A percentile compares a stretch with the other conserved stretches of the same genome.
Conservation (phyloP, 2,329 filamentous ascomycete species). For the Sordariomycetes sp. region DNA sequence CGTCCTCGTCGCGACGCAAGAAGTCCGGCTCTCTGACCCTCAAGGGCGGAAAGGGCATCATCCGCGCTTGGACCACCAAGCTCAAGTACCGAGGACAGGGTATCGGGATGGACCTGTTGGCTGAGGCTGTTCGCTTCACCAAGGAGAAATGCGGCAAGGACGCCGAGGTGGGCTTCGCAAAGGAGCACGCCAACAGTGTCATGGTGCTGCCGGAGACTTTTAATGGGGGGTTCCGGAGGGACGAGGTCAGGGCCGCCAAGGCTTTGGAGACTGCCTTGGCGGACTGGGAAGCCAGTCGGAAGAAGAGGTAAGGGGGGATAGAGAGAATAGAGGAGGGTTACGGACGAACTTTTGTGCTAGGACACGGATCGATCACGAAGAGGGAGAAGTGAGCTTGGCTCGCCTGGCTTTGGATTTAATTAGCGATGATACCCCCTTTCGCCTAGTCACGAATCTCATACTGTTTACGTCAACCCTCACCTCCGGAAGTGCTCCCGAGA, state of each 20-base stretch:
- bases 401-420: neutral
- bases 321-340: neutral
- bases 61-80: conserved; percentile 76
- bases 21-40: conserved; percentile 26
- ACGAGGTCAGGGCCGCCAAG: conserved; percentile 48
- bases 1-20: conserved; percentile 13
- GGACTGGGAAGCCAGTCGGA: conserved; percentile 36
- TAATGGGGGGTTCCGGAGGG: conserved; percentile 48
- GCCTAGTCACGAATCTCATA: too few species aligned
- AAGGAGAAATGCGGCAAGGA: conserved; percentile 60
- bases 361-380: too few species aligned
- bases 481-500: too few species aligned
- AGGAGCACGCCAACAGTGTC: conserved; percentile 66
- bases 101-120: conserved; percentile 62
- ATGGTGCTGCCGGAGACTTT: conserved; percentile 55
- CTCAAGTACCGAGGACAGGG: conserved; percentile 61
- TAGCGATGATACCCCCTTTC: conserved; percentile 2
- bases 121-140: conserved; percentile 61
- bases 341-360: too few species aligned
- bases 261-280: conserved; percentile 41
- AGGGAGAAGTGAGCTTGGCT: neutral
- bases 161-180: conserved; percentile 61
- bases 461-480: too few species aligned
- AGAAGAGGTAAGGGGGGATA: conserved; percentile 29
- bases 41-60: conserved; percentile 56